Percentiles rank a stretch among this genome's conserved stretches.
These are phyloP conservation scores for Vaccinium darrowii DNA, from an alignment of 148 eudicot species.

Conservation along the genomic window DNA sequence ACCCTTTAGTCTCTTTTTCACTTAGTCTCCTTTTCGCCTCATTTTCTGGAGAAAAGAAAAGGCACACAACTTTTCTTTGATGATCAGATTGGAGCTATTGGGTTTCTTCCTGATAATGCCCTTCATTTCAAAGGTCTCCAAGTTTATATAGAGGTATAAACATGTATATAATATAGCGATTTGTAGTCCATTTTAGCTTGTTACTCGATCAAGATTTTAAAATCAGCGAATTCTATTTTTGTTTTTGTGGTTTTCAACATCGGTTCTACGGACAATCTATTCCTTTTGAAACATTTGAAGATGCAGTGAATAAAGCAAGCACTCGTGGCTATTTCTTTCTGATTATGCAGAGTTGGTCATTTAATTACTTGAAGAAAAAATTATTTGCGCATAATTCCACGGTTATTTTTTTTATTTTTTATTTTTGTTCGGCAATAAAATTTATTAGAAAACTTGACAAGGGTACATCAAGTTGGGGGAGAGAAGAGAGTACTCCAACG, in stretches of 20 bases:
- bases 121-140: slow-evolving; percentile 24
- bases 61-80: not conserved
- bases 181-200: too few relatives aligned
- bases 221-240: not conserved
- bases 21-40: too few relatives aligned
- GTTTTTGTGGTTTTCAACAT: slow-evolving; percentile 15
- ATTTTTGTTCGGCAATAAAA: too few relatives aligned
- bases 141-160: slow-evolving; percentile 21
- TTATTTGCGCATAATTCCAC: slow-evolving; percentile 42
- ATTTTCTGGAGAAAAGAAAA: too few relatives aligned
- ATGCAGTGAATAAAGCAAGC: slow-evolving; percentile 13
- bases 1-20: too few relatives aligned
- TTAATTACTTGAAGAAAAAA: slow-evolving; percentile 27
- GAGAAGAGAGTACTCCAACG: too few relatives aligned
- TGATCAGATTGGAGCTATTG: not conserved
- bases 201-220: not conserved
- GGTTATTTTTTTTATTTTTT: too few relatives aligned
- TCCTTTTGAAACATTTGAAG: slow-evolving; percentile 27
- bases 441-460: too few relatives aligned
- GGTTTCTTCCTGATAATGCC: slow-evolving; percentile 22
- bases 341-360: slow-evolving; percentile 54
- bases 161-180: too few relatives aligned
- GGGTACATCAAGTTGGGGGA: too few relatives aligned
- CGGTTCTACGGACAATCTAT: slow-evolving; percentile 35
- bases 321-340: slow-evolving; percentile 37